Evolutionary conservation across 1,284 basidiomycete genomes (phyloP), one percentile per base, ranked within the genome.

Genomic region (Cutaneotrichosporon sp.): DNA sequence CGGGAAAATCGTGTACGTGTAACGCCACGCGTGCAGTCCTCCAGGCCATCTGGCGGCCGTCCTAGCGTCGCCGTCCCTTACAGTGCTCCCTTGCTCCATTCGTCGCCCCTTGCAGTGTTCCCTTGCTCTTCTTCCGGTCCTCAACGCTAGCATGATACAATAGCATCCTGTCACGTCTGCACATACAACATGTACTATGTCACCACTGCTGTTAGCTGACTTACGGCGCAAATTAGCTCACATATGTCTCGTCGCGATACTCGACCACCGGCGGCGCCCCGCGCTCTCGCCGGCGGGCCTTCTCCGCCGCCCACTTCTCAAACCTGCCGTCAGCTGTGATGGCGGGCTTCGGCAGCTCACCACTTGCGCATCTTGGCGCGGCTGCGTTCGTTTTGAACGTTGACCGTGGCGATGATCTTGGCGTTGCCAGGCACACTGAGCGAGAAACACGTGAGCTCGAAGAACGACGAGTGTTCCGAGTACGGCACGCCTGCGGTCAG

Each of bases 401-500:
- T 97, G 40, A 97, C 93, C 0, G 94, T 97, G 4, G 94, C 89
- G 61, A 97, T 93, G 80, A 97, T 93, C 65, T 69, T 70, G 8
- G 72, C 58, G 80, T 85, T 8, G 67, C 81, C 85, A 83, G 94
- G 66, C 83, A 90, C 77, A 12, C 85, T 88, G 68, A 97, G 79
- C 4, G 90, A 90, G 67, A 97, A 97, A 66, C 88, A 96, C 20
- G 89, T 97, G 65, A 92, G 79, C 74, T 96, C 92, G 63, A 87
- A 87, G 74, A 96, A 96, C 34, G 88, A 91, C 46, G 89, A 93
- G 70, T 98, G 93, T 70, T 97, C 93, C 4, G 90, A 94, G 70
- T 97, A 97, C 4, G 94, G 94, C 14, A 97, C 88, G 30, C 90
- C 73, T 75, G 43, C 14, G 12, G 30, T 54, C 38, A 58, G 49